Evolutionary conservation across 2,329 filamentous ascomycete genomes (phyloP).

Genomic region (Didymella exigua): DNA sequence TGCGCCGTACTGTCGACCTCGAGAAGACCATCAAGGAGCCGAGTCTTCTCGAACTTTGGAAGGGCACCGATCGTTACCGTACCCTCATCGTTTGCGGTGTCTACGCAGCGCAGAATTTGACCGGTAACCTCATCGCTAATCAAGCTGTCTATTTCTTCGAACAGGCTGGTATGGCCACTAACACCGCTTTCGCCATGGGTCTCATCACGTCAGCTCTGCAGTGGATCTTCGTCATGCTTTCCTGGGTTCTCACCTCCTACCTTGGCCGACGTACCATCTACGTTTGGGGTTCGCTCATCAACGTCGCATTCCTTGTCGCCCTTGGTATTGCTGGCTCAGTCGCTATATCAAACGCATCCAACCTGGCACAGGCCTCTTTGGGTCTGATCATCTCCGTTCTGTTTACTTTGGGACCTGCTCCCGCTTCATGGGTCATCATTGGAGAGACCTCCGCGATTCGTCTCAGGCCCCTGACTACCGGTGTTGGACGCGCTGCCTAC

Average conservation of each 20-base stretch:
- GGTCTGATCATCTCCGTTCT: constrained; percentile 70
- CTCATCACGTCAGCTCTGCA: constrained; percentile 70
- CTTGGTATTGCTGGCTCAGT: constrained; percentile 66
- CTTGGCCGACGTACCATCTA: constrained; percentile 69
- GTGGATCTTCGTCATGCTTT: constrained; percentile 67
- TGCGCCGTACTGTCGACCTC: constrained; percentile 62
- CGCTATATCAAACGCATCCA: constrained; percentile 48
- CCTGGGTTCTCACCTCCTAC: constrained; percentile 69
- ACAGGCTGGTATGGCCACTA: constrained; percentile 63
- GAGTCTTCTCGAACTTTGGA: constrained; percentile 59
- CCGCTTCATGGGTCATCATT: constrained; percentile 70
- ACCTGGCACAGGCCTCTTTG: constrained; percentile 64
- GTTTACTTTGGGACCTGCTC: constrained; percentile 67
- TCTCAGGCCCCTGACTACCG: constrained; percentile 68
- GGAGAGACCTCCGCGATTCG: constrained; percentile 70
- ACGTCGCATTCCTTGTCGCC: constrained; percentile 59
- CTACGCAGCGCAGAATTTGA: constrained; percentile 66
- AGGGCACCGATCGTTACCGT: constrained; percentile 60
- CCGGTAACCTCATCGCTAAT: constrained; percentile 67
- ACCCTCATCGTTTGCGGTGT: constrained; percentile 63
- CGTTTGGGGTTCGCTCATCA: constrained; percentile 63
- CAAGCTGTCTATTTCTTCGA: constrained; percentile 67
- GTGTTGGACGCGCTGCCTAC: constrained; percentile 67
- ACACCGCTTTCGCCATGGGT: constrained; percentile 65
- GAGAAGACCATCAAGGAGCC: constrained; percentile 58